These are phyloP conservation scores for Cyclostephanos tholiformis DNA, from an alignment of 108 stramenopile genomes.

Conservation along the genomic window DNA sequence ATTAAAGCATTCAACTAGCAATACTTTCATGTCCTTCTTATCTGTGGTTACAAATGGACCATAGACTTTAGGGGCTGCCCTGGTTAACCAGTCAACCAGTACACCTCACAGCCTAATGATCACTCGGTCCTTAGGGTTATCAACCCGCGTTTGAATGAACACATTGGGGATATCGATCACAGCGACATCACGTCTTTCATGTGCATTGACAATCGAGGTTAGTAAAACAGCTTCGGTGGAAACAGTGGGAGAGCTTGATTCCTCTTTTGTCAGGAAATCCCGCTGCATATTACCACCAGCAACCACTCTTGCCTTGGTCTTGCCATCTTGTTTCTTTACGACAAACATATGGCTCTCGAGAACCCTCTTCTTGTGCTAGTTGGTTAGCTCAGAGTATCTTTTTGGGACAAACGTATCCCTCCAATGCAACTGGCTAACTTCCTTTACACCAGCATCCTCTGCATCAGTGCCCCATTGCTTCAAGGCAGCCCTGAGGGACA, in stretches of 20 bases:
- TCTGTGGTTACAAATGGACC: neutral
- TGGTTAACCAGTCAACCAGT: neutral
- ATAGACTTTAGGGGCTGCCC: constrained; percentile 5
- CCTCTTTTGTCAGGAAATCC: constrained; percentile 27
- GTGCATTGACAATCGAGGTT: constrained; percentile 40
- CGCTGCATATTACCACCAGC: constrained; percentile 31
- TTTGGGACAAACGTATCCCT: constrained; percentile 22
- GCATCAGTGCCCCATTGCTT: too few species aligned
- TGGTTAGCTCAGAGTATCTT: constrained; percentile 7
- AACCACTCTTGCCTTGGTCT: constrained; percentile 24
- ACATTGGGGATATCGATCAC: constrained; percentile 49
- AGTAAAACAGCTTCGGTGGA: constrained; percentile 26
- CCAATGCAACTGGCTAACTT: constrained; percentile 41
- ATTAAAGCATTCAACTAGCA: constrained; percentile 7
- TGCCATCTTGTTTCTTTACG: constrained; percentile 26
- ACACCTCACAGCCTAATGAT: too few species aligned
- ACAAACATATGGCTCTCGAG: constrained; percentile 36
- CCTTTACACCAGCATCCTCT: constrained; percentile 13
- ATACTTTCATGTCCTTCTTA: constrained; percentile 2
- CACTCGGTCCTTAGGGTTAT: constrained; percentile 4
- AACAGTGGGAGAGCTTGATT: constrained; percentile 37
- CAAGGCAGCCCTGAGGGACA: neutral
- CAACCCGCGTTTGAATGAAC: constrained; percentile 52
- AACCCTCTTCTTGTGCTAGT: constrained; percentile 13
- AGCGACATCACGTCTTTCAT: constrained; percentile 48